Evolutionary conservation across 2,329 filamentous ascomycete species (phyloP), one percentile per base, ranked within the genome.

Genomic region (Cladosporium sp.): DNA sequence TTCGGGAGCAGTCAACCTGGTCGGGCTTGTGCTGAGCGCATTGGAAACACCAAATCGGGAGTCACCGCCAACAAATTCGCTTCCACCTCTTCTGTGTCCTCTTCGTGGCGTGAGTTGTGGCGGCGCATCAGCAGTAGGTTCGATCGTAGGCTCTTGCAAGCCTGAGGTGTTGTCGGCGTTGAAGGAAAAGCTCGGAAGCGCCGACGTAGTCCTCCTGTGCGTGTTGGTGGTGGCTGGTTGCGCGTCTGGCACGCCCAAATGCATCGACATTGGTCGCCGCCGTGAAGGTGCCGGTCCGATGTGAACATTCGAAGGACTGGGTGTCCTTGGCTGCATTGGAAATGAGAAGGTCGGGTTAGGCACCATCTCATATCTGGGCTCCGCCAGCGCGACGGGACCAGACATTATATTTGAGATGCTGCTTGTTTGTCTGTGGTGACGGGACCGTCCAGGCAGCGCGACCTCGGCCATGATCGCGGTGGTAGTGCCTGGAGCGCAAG

Each of bases 41-140:
- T 66, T 84, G 78, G 64, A 82, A 75, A 74, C 69, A 67, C 78
- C 76, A 66, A 73, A 64, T 67, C 77, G 75, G 43, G 75, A 75
- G 66, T 88, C 88, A 7, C 88, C 89, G 38, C 90, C 90, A 49
- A 95, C 89, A 68, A 95, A 92, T 71, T 96, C 92, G 71, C 92
- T 96, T 28, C 86, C 88, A 56, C 89, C 89, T 67, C 92, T 84
- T 67, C 87, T 83, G 70, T 92, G 89, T 20, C 87, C 85, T 34
- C 82, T 77, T 61, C 84, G 80, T 19, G 82, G 78, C 17, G 86
- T 80, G 28, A 76, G 75, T 14, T 70, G 67, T 4, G 75, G 73
- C 11, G 69, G 61, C 28, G 65, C 61, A n/a, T 69, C 60, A 14
- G 68, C 65, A 11, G 76, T 74, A 8, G 74, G 74, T 17, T 70